phyloP scores from a whole-genome alignment of 2,329 filamentous ascomycete genomes.

The Myriosclerotinia curreyana region DNA sequence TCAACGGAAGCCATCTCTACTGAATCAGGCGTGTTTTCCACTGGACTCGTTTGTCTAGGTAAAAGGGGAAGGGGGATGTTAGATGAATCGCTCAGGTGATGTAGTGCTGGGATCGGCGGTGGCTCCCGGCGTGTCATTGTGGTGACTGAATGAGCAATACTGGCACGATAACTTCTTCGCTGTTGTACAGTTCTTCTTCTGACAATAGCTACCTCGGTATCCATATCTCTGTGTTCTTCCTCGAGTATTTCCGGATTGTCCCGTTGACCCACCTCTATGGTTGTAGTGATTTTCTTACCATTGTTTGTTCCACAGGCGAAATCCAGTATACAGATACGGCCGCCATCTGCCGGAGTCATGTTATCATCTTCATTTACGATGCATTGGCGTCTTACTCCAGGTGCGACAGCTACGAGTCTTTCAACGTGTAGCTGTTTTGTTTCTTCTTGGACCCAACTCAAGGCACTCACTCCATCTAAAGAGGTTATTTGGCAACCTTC shows the following conservation, averaged over 20 bases:
- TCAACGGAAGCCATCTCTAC: slow-evolving; percentile 35
- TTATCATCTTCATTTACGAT: slow-evolving; percentile 64
- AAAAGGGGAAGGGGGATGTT: slow-evolving; percentile 25
- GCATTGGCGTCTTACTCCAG: slow-evolving; percentile 59
- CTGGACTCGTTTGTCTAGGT: slow-evolving; percentile 28
- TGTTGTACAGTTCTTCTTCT: slow-evolving; percentile 70
- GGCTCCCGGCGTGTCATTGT: slow-evolving; percentile 35
- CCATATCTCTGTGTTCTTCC: slow-evolving; percentile 71
- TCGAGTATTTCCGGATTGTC: slow-evolving; percentile 65
- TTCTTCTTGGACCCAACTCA: slow-evolving; percentile 67
- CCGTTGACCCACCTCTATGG: slow-evolving; percentile 68
- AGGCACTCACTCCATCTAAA: slow-evolving; percentile 62
- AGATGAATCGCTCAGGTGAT: slow-evolving; percentile 28
- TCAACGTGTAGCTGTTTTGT: slow-evolving; percentile 50
- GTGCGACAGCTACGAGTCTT: slow-evolving; percentile 67
- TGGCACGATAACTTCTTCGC: slow-evolving; percentile 48
- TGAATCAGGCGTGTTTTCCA: slow-evolving; percentile 25
- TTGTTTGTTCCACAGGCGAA: slow-evolving; percentile 62
- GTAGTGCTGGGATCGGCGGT: slow-evolving; percentile 33
- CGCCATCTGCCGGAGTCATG: slow-evolving; percentile 74
- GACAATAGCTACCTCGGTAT: slow-evolving; percentile 75
- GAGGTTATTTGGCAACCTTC: slow-evolving; percentile 63
- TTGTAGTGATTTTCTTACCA: slow-evolving; percentile 56
- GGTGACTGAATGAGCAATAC: slow-evolving; percentile 51
- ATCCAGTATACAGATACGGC: slow-evolving; percentile 68